phyloP scores from a whole-genome alignment of 1,284 basidiomycete genomes.

The Laetiporus sulphureus region DNA sequence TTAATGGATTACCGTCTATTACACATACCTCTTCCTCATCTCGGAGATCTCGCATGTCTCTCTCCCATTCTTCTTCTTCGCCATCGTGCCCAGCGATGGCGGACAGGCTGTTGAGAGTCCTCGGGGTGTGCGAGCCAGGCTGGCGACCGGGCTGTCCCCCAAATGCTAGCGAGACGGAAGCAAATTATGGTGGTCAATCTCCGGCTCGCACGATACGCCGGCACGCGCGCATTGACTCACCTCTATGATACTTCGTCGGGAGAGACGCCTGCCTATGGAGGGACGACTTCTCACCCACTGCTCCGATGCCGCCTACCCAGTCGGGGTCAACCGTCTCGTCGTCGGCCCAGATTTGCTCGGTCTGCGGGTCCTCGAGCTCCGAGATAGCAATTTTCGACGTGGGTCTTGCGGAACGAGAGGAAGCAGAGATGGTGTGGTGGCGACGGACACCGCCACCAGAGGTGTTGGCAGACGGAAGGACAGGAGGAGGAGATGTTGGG shows the following conservation, averaged over 20 bases:
- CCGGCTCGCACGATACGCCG: not conserved
- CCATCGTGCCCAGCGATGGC: slow-evolving; percentile 79
- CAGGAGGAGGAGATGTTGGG: slow-evolving; percentile 30
- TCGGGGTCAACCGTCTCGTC: slow-evolving; percentile 73
- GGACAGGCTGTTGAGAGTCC: slow-evolving; percentile 72
- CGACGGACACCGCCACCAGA: slow-evolving; percentile 49
- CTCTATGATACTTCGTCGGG: slow-evolving; percentile 73
- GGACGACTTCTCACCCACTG: slow-evolving; percentile 70
- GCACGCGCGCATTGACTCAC: slow-evolving; percentile 32
- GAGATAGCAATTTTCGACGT: slow-evolving; percentile 57
- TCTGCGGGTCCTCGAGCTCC: slow-evolving; percentile 51
- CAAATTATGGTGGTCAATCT: not conserved
- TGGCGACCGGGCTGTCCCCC: slow-evolving; percentile 43
- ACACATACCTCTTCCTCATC: slow-evolving; percentile 54
- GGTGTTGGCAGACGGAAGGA: slow-evolving; percentile 17
- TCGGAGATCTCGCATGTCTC: slow-evolving; percentile 48
- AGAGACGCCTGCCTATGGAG: slow-evolving; percentile 76
- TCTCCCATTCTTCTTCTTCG: slow-evolving; percentile 81
- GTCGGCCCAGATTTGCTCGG: slow-evolving; percentile 59
- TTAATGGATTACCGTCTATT: slow-evolving; percentile 1
- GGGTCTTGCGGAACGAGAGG: slow-evolving; percentile 58
- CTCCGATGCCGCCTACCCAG: slow-evolving; percentile 73
- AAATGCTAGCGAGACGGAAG: slow-evolving; percentile 29
- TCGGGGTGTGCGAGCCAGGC: slow-evolving; percentile 57
- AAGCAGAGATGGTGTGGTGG: slow-evolving; percentile 76